phyloP scores from a whole-genome alignment of 352 stramenopile genomes.

The Plasmopara halstedii region DNA sequence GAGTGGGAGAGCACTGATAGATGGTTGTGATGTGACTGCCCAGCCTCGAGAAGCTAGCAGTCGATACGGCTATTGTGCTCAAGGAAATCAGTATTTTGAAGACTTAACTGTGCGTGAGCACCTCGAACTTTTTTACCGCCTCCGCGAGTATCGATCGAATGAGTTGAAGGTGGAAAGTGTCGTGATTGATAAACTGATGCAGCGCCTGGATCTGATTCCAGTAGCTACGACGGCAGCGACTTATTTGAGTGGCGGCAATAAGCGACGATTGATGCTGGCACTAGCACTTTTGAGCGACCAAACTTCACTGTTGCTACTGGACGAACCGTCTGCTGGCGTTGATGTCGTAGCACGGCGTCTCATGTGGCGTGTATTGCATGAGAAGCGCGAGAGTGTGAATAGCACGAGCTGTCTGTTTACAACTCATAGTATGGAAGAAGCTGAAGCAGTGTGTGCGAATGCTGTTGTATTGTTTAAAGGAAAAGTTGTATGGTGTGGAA shows the following conservation, averaged over 20 bases:
- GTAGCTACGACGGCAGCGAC: conserved; percentile 45
- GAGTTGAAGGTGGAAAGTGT: conserved; percentile 19
- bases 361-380: conserved; percentile 72
- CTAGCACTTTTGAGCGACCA: conserved; percentile 61
- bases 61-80: conserved; percentile 74
- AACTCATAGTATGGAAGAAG: conserved; percentile 83
- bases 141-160: conserved; percentile 30
- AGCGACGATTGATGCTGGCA: conserved; percentile 71
- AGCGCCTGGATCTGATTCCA: conserved; percentile 49
- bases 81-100: conserved; percentile 69
- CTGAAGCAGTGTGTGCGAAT: conserved; percentile 75
- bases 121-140: conserved; percentile 56
- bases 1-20: conserved; percentile 43
- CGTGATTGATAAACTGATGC: conserved; percentile 38
- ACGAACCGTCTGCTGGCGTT: conserved; percentile 75
- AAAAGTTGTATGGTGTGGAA: conserved; percentile 63
- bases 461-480: conserved; percentile 72
- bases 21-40: conserved; percentile 48
- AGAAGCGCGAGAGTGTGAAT: conserved; percentile 38
- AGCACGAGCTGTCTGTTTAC: conserved; percentile 72
- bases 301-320: conserved; percentile 57
- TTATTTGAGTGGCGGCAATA: conserved; percentile 78
- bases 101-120: conserved; percentile 71
- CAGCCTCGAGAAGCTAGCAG: conserved; percentile 41
- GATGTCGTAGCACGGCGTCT: conserved; percentile 71